Percentiles rank a stretch among this genome's conserved stretches.
These are phyloP conservation scores for Aleurites moluccanus DNA, from an alignment of 441 rosid genomes.

Conservation along the genomic window DNA sequence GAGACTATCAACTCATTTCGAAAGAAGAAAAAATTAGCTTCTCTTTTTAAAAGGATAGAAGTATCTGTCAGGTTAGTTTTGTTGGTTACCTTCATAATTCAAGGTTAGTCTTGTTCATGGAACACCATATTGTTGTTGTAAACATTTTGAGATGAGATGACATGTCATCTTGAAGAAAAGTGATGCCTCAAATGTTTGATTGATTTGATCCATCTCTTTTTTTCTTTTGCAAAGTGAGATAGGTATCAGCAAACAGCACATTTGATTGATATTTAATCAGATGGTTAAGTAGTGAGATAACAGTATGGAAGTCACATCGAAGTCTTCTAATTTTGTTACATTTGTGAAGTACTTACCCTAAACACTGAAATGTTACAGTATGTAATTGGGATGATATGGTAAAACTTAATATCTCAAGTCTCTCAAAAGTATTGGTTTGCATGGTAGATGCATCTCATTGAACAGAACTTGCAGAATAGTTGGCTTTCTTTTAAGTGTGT, in stretches of 20 bases:
- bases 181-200: background rate
- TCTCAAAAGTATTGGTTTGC: background rate
- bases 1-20: slow-evolving; percentile 48
- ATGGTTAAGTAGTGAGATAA: background rate
- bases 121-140: too few species aligned
- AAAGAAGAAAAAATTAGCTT: slow-evolving; percentile 64
- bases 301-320: background rate
- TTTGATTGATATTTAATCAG: slow-evolving; percentile 1
- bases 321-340: background rate
- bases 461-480: background rate
- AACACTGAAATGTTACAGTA: too few species aligned
- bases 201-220: background rate
- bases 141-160: background rate
- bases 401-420: background rate
- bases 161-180: slow-evolving; percentile 5
- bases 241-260: background rate
- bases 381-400: background rate
- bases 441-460: background rate
- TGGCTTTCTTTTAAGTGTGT: slow-evolving; percentile 2
- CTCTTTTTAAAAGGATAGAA: slow-evolving; percentile 43
- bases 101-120: background rate
- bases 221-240: background rate
- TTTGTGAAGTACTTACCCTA: too few species aligned
- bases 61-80: slow-evolving; percentile 69
- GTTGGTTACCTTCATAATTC: background rate